phyloP scores from a whole-genome alignment of 2,329 filamentous ascomycete genomes.

The Coniochaeta ligniaria region DNA sequence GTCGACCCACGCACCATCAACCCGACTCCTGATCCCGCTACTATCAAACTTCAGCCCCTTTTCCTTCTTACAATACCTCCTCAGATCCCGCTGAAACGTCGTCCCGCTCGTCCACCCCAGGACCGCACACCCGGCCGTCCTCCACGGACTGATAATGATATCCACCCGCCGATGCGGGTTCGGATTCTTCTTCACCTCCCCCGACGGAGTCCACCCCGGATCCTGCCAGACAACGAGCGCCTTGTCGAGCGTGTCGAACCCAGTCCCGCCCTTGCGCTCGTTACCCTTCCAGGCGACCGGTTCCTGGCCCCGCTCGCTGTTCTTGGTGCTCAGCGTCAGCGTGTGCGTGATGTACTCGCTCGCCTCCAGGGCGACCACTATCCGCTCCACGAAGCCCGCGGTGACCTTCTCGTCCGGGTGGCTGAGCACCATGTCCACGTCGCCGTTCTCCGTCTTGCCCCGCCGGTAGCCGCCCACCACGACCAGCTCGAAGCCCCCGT shows the following conservation, averaged over 20 bases:
- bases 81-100: constrained; percentile 82
- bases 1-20: constrained; percentile 63
- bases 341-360: constrained; percentile 74
- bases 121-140: constrained; percentile 79
- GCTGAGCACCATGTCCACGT: constrained; percentile 80
- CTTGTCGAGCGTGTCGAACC: constrained; percentile 88
- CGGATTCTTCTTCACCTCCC: constrained; percentile 46
- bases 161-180: constrained; percentile 81
- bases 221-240: constrained; percentile 90
- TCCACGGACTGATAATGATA: constrained; percentile 86
- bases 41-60: constrained; percentile 83
- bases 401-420: constrained; percentile 68
- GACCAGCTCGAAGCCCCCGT: constrained; percentile 44
- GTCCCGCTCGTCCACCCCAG: constrained; percentile 84
- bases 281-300: constrained; percentile 46
- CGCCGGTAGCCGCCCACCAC: constrained; percentile 78
- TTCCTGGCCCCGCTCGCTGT: constrained; percentile 64
- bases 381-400: constrained; percentile 58
- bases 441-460: constrained; percentile 65
- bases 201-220: constrained; percentile 37
- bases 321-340: constrained; percentile 61
- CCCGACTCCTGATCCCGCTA: constrained; percentile 68
- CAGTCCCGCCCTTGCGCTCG: constrained; percentile 37
- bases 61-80: constrained; percentile 68
- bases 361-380: constrained; percentile 64